These are phyloP conservation scores for Evansstolkia leycettana DNA, from an alignment of 495 filamentous ascomycete genomes.

Conservation along the genomic window DNA sequence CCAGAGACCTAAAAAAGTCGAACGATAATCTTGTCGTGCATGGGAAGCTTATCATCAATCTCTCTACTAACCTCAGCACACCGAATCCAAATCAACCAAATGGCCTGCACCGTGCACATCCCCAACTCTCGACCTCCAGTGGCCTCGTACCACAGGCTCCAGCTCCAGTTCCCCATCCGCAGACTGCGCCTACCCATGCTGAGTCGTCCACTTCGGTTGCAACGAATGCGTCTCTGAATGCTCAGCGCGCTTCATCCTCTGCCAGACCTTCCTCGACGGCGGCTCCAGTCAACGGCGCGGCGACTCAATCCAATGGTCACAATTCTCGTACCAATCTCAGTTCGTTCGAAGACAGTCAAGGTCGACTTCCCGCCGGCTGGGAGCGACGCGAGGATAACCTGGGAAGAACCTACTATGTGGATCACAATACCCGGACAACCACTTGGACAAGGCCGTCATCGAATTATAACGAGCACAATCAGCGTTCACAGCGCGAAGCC, in stretches of 20 bases:
- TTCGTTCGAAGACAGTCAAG: slow-evolving; percentile 91
- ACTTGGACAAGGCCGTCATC: slow-evolving; percentile 88
- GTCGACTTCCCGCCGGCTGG: slow-evolving; percentile 87
- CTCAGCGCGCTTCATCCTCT: slow-evolving; percentile 27
- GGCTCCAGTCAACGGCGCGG: slow-evolving; percentile 19
- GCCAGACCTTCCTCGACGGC: slow-evolving; percentile 20
- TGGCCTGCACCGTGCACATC: slow-evolving; percentile 24
- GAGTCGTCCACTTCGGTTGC: slow-evolving; percentile 19
- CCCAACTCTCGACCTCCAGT: slow-evolving; percentile 25
- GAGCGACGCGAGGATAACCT: slow-evolving; percentile 92
- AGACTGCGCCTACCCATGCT: slow-evolving; percentile 17
- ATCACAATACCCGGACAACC: slow-evolving; percentile 93
- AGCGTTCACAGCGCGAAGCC: slow-evolving; percentile 67
- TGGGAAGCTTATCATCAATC: slow-evolving; percentile 90
- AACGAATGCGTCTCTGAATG: slow-evolving; percentile 24
- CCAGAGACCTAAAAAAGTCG: slow-evolving; percentile 94
- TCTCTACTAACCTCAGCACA: slow-evolving; percentile 72
- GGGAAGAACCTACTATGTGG: slow-evolving; percentile 97
- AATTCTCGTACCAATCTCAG: slow-evolving; percentile 51
- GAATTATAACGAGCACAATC: slow-evolving; percentile 64
- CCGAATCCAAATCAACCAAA: slow-evolving; percentile 37
- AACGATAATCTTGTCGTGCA: slow-evolving; percentile 97
- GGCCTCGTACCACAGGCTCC: slow-evolving; percentile 29
- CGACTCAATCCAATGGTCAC: slow-evolving; percentile 30
- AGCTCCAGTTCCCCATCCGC: slow-evolving; percentile 15